Evolutionary conservation across 2,329 filamentous ascomycete species (phyloP), one percentile per base, ranked within the genome.

Genomic region (Aspergillus sp.): DNA sequence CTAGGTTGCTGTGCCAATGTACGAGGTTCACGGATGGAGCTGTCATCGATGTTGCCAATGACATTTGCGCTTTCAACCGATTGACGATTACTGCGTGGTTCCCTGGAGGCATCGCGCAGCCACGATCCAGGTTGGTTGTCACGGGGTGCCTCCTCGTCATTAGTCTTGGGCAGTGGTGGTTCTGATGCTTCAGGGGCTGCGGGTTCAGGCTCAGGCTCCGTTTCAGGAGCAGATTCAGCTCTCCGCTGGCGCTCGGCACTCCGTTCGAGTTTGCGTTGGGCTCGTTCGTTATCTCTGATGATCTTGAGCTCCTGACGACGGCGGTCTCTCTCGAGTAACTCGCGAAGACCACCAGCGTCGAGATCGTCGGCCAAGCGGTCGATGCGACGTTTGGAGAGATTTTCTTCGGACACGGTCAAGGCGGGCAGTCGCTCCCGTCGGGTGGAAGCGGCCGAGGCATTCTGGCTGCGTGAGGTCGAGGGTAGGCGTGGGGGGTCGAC

Each of bases 251-350:
- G 73, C 53, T 82, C 77, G 42, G 75, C 74, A 49, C 63, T 62
- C 47, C 63, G 61, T 49, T 71, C 64, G 40, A 71, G 55, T 51
- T 64, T 71, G 47, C 73, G 72, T 50, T 79, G 73, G 34, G 78
- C 72, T 50, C 66, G 77, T 59, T 85, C 81, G 55, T 80, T 81
- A 57, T 90, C 86, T 44, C 82, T 82, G 52, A 80, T 76, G 45
- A 77, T 79, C 67, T 86, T 90, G 62, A 82, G 81, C 55, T 95
- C 87, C 53, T 79, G 81, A 48, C 93, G 79, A 58, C 90, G 80
- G 54, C 83, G 78, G 60, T 98, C 93, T 49, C 93, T 77, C 58
- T 98, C 93, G 79, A 98, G 85, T 29, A 97, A 74, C 62, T 94
- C 86, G 48, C 91, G 80, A 35, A 98, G 66, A 56, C 88, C 90